Evolutionary conservation across 495 filamentous ascomycete genomes (phyloP), one percentile per base, ranked within the genome.

Genomic region (Sordaria brevicollis): DNA sequence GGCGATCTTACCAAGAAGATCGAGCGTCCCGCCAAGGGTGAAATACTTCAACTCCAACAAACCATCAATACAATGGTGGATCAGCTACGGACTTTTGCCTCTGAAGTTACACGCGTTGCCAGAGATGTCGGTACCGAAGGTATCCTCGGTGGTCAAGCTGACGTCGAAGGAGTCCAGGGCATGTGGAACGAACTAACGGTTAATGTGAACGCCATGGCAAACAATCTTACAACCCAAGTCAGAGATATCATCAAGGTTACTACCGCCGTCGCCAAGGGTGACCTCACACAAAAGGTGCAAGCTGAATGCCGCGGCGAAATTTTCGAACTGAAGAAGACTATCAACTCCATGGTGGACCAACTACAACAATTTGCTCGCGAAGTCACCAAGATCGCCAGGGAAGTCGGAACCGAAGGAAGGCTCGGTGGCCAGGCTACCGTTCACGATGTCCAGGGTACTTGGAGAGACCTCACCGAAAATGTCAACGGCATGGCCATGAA

Each of bases 61-160:
- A 99, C 95, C 0, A 98, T 99, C 74, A 99, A 99, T 75, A 96
- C 91, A 79, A 99, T 99, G 95, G 96, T 99, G 76, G 94, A 97
- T 74, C 95, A 99, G 82, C 84, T 99, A 65, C 89, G 94, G 69
- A 97, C 93, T 11, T 99, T 99, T 82, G 95, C 95, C 54, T 94
- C 93, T 17, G 94, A 99, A 83, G 95, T 99, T 69, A 98, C 93
- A 15, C 90, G 93, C 72, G 96, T 99, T 11, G 94, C 96, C 68
- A 88, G 94, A 79, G 96, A 98, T 82, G 96, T 98, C 78, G 95
- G 95, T 67, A 97, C 94, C 31, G 94, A 98, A 82, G 95, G 95
- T 84, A 93, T 97, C 62, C 88, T 99, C 19, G 95, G 95, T 72
- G 95, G 96, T 34, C 95, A 99, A 79, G 95, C 95, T 71, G 92